Evolutionary conservation across 805 yeast genomes (phyloP), one percentile per base, ranked within the genome.

Genomic region (Hanseniaspora meyeri): DNA sequence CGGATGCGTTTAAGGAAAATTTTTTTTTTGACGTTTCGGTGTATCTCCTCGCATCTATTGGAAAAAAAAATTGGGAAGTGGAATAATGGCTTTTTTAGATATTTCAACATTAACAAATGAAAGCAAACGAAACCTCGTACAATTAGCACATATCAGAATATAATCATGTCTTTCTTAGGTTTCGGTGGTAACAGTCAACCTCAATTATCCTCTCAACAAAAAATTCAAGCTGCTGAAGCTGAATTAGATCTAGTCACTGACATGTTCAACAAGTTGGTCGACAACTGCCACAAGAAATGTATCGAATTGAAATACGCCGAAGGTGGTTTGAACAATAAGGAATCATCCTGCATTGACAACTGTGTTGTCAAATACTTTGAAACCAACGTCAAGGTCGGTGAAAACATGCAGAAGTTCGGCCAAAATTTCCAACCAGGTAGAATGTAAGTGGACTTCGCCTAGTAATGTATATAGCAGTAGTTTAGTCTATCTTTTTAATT

Each of bases 191-290:
- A 83, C 60, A 77, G 80, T 59, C 77, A 85, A 62, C 90, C 91
- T 61, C 87, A 83, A 68, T 66, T 82, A 61, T 75, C 85, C 29
- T 78, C 88, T 43, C 85, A 83, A 61, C 89, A 84, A 69, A 86
- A 86, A 70, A 76, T 86, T 60, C 77, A 78, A 65, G 95, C 95
- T 62, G 98, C 98, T 53, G 97, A 91, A 74, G 87, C 96, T 58
- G 98, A 91, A 72, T 78, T 91, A 62, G 98, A 91, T 70, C 85
- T 93, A 82, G 96, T 91, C 64, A 90, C 97, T 42, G 96, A 93
- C 64, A 89, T 91, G 97, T 91, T 91, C 81, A 91, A 91, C 80
- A 79, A 83, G 65, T 76, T 90, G 65, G 95, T 89, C 27, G 90
- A 84, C 65, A 84, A 87, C 63, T 90, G 97, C 70, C 93, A 90